These are phyloP conservation scores for Saturnispora zaruensis DNA, from an alignment of 805 yeast species.

Conservation along the genomic window DNA sequence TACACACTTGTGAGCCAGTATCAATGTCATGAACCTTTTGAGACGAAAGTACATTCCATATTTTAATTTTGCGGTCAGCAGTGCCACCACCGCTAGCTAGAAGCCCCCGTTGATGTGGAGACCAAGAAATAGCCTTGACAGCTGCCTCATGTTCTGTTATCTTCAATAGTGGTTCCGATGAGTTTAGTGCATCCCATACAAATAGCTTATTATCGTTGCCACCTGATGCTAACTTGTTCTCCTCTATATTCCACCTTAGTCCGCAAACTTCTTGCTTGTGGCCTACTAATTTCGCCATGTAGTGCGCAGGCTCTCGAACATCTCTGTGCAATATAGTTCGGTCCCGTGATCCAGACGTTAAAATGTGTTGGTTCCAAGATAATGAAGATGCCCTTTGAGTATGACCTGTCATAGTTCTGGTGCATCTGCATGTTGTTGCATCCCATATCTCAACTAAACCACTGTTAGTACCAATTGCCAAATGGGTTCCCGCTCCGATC, in stretches of 20 bases:
- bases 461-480: constrained; percentile 82
- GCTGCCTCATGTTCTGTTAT: constrained; percentile 89
- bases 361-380: constrained; percentile 89
- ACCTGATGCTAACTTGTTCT: constrained; percentile 88
- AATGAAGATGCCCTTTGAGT: constrained; percentile 73
- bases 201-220: constrained; percentile 85
- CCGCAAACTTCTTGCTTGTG: constrained; percentile 98
- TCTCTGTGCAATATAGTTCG: constrained; percentile 80
- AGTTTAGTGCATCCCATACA: constrained; percentile 77
- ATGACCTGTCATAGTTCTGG: constrained; percentile 91
- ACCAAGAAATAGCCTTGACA: constrained; percentile 94
- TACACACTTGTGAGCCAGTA: constrained; percentile 95
- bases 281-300: constrained; percentile 51
- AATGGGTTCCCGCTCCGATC: constrained; percentile 91
- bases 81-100: constrained; percentile 97
- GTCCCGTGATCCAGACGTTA: constrained; percentile 85
- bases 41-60: constrained; percentile 88
- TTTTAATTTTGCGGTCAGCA: constrained; percentile 79
- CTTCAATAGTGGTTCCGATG: constrained; percentile 54
- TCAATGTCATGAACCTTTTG: constrained; percentile 68
- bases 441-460: constrained; percentile 96
- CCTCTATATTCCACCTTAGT: constrained; percentile 84
- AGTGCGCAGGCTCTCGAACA: constrained; percentile 81
- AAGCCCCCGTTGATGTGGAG: constrained; percentile 91
- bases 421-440: constrained; percentile 69